These are phyloP conservation scores for Rosa persica DNA, from an alignment of 306 rosid genomes.

Conservation along the genomic window DNA sequence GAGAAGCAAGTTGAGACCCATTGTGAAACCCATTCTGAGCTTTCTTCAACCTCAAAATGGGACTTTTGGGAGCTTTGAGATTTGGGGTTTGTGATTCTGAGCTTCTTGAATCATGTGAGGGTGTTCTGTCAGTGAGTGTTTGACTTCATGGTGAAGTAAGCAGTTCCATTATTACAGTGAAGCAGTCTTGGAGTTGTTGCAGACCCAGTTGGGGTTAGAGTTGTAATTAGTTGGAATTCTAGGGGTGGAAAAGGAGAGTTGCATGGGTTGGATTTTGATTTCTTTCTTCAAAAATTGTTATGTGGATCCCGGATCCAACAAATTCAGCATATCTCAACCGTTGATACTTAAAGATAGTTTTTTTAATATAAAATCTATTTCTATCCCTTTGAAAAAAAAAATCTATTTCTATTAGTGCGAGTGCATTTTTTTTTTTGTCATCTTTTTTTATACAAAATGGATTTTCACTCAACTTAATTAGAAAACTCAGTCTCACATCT, in stretches of 20 bases:
- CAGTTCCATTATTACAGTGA: neutral
- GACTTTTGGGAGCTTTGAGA: neutral
- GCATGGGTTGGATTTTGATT: neutral
- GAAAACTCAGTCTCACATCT: too few relatives aligned
- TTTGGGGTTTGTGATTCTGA: neutral
- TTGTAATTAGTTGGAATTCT: neutral
- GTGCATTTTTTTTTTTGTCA: too few relatives aligned
- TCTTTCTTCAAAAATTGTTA: too few relatives aligned
- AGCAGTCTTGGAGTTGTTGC: neutral
- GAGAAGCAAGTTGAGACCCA: constrained; percentile 77
- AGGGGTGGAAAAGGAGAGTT: neutral
- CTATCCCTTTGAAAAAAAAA: too few relatives aligned
- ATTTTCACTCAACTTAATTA: too few relatives aligned
- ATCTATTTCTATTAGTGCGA: too few relatives aligned
- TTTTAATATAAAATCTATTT: too few relatives aligned
- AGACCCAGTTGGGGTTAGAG: constrained; percentile 5
- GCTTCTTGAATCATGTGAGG: neutral
- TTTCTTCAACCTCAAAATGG: neutral
- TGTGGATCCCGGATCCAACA: too few relatives aligned
- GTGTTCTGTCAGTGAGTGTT: neutral
- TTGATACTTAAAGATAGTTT: too few relatives aligned
- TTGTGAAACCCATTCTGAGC: constrained; percentile 64
- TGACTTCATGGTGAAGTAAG: constrained; percentile 9
- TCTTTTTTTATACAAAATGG: too few relatives aligned
- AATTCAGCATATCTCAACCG: too few relatives aligned